Percentiles rank a stretch among this genome's conserved stretches.
Conservation (phyloP, 306 rosid species). For the Vachellia pachyceras region DNA sequence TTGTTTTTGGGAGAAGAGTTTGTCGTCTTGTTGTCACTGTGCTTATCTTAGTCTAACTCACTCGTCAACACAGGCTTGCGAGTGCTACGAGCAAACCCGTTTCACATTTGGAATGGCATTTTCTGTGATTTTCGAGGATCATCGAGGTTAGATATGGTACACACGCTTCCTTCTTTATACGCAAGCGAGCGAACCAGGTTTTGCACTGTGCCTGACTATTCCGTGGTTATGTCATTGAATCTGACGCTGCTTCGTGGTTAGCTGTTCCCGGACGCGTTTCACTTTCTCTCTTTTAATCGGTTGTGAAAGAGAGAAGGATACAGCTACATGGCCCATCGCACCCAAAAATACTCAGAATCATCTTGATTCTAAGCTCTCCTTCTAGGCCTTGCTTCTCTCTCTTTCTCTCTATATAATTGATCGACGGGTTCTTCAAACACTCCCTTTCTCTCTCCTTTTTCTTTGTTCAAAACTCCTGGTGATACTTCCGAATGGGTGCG, state of each 20-base stretch:
- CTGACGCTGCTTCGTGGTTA: not conserved
- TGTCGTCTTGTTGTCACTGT: not conserved
- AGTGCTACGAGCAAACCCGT: not conserved
- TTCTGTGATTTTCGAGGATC: constrained; percentile 3
- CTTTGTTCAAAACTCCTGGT: not conserved
- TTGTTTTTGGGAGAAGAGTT: not conserved
- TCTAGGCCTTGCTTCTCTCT: constrained; percentile 1
- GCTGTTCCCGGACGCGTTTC: not conserved
- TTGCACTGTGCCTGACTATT: not conserved
- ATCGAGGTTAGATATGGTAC: constrained; percentile 27
- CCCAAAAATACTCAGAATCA: constrained; percentile 36
- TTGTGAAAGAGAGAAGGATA: not conserved
- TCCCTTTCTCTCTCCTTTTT: not conserved
- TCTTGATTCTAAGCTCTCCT: constrained; percentile 24
- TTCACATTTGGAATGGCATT: not conserved
- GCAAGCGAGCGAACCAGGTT: not conserved
- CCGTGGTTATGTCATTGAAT: not conserved
- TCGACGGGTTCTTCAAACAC: constrained; percentile 3
- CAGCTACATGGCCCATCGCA: constrained; percentile 42
- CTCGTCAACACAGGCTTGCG: not conserved
- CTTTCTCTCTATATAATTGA: constrained; percentile 36
- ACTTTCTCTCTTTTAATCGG: not conserved
- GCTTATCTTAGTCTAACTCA: not conserved
- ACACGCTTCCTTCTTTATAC: constrained; percentile 42
- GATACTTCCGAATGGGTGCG: constrained; percentile 31